Percentiles rank a stretch among this genome's conserved stretches.
Evolutionary conservation across 179 eudicot species (phyloP).

Genomic region (Drosera spatulata): DNA sequence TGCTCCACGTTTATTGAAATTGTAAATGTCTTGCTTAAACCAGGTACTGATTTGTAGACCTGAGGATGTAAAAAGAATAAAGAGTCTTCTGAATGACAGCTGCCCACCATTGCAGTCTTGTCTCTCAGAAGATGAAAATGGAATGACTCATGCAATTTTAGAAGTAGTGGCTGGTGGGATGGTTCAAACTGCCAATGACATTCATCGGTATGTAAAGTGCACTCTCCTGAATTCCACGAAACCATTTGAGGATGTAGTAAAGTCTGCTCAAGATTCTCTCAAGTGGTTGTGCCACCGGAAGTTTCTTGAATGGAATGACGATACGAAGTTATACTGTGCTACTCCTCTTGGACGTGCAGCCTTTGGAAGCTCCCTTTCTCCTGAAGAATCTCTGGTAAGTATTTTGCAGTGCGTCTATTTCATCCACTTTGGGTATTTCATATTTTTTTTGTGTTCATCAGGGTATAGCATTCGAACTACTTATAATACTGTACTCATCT

Average conservation of each 20-base stretch:
- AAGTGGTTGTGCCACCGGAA: conserved; percentile 85
- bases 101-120: conserved; percentile 96
- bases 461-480: background rate
- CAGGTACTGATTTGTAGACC: conserved; percentile 92
- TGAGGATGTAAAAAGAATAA: conserved; percentile 71
- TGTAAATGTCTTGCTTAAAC: conserved; percentile 7
- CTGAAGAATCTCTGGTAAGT: conserved; percentile 95
- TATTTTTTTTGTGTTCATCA: conserved; percentile 1
- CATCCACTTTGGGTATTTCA: background rate
- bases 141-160: conserved; percentile 97
- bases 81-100: conserved; percentile 66
- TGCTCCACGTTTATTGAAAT: background rate
- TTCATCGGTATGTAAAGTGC: conserved; percentile 94
- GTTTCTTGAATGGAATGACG: conserved; percentile 96
- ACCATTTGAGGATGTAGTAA: conserved; percentile 96
- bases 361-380: conserved; percentile 92
- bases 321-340: conserved; percentile 73
- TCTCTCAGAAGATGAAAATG: conserved; percentile 98
- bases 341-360: conserved; percentile 96
- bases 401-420: background rate
- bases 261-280: conserved; percentile 96
- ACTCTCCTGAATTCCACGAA: conserved; percentile 93
- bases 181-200: conserved; percentile 94
- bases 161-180: conserved; percentile 98
- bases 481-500: too few relatives aligned